Evolutionary conservation across 83 land plant species (phyloP), one percentile per base, ranked within the genome.

Genomic region (Thuja plicata): DNA sequence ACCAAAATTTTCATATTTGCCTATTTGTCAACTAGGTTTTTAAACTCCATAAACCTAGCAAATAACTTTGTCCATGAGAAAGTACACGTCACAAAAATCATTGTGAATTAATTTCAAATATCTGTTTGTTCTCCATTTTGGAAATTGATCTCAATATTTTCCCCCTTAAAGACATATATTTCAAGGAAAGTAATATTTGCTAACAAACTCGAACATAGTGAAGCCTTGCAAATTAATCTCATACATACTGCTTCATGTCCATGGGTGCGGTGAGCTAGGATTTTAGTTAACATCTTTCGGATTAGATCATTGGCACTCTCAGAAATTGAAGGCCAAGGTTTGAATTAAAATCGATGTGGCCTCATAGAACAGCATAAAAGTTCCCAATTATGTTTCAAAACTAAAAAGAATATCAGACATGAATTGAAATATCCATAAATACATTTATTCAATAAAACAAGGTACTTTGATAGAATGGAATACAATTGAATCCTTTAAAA

Each of bases 271-370:
- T 89, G 84, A 6, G 87, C 60, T 30, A 92, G 90, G 17, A 71
- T 66, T 35, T 85, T 38, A 54, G 87, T 87, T 3, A 92, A 89
- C 92, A 90, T 92, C 57, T 90, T 90, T 34, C 88, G 88, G 74
- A 92, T 92, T 10, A 92, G 90, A 87, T 92, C 93, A 92, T 92
- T 3, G 45, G 45, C 45, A 43, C 45, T 43, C 17, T 90, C 93
- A 84, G 93, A 92, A 50, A 92, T 89, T 55, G 87, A 21, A 34
- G 93, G 93, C 93, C 93, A 92, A 27, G 93, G 93, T 17, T 92
- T 60, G 92, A 89, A 5, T 87, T 90, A 89, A 92, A 92, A 87
- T 92, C 93, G 76, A 92, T 90, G 21, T 48, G 24, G 41, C 89
- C 93, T 79, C 89, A 87, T 66, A 92, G 70, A 41, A 92, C 92